These are phyloP conservation scores for Sclerotinia minor DNA, from an alignment of 2,329 filamentous ascomycete genomes.

Conservation along the genomic window DNA sequence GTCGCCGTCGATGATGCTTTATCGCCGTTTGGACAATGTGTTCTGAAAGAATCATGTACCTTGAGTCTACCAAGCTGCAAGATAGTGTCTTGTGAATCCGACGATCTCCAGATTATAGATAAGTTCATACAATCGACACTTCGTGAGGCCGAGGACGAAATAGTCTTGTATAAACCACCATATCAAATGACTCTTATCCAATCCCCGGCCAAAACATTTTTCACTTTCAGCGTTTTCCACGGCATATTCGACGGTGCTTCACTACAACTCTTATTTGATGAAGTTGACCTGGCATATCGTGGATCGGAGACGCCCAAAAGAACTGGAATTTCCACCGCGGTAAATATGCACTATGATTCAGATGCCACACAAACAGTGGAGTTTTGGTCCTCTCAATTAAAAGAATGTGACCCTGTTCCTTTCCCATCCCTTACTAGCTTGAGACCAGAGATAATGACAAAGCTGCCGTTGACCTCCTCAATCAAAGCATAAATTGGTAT, in stretches of 20 bases:
- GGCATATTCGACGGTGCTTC: slow-evolving; percentile 14
- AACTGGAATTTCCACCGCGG: slow-evolving; percentile 7
- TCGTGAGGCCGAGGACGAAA: neutral
- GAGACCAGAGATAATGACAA: neutral
- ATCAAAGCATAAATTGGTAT: slow-evolving; percentile 5
- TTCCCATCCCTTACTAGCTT: slow-evolving; percentile 12
- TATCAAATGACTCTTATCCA: slow-evolving; percentile 12
- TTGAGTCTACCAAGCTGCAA: neutral
- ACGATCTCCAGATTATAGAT: neutral
- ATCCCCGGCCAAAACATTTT: neutral
- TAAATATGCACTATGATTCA: slow-evolving; percentile 7
- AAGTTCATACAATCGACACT: neutral
- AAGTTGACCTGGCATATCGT: neutral
- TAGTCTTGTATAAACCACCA: neutral
- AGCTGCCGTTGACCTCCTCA: neutral
- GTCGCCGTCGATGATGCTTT: slow-evolving; percentile 5
- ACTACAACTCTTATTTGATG: slow-evolving; percentile 14
- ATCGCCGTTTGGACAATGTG: slow-evolving; percentile 17
- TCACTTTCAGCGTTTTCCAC: slow-evolving; percentile 12
- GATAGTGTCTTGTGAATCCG: neutral
- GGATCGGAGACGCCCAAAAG: neutral
- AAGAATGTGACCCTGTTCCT: slow-evolving; percentile 12
- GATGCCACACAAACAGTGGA: neutral
- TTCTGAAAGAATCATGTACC: slow-evolving; percentile 1
- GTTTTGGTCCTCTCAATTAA: slow-evolving; percentile 10